Evolutionary conservation across 192 early-diverging fungal species (phyloP), one percentile per base, ranked within the genome.

Genomic region (Coemansia sp.): DNA sequence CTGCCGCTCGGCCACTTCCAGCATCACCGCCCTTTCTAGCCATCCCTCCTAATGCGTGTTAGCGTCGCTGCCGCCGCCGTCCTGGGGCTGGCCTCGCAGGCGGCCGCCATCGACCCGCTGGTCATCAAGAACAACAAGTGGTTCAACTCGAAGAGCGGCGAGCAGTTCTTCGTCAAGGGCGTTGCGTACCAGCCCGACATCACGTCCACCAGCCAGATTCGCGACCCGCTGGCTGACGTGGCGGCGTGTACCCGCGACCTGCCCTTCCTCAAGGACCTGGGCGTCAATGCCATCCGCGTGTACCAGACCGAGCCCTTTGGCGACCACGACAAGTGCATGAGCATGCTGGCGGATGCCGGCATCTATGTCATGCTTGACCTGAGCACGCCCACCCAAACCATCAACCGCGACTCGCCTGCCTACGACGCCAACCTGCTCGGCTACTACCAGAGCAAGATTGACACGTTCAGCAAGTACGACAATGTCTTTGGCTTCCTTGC

Each of bases 341-440:
- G 77, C 41, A 54, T 64, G 26, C 64, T 89, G 14, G 70, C 64
- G 3, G 70, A 78, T 12, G 68, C 66, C n/a, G 82, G 84, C 7
- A 86, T 89, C 38, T 89, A 89, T 47, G 68, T 87, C 17, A 52
- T 89, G 35, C 67, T 87, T 7, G 87, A 87, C 66, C 58, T 87
- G 34, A 62, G 66, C 38, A 75, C 72, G 1, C 79, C 82, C 31
- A 76, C 64, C 18, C 52, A 77, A 38, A 72, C 82, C 9, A 80
- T 89, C 52, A 80, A 86, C 50, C 87, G 87, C 28, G 64, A 58
- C 34, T 41, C 60, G 25, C 85, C 87, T n/a, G 54, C 63, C 23
- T 87, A 84, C 52, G 64, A 76, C 45, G 60, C 60, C 21, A 51
- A 63, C 18, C 61, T 85, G 26, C 78, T 78, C 44, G 77, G 66